phyloP scores from a whole-genome alignment of 1,284 basidiomycete species.

The Lignosus rhinocerotis region DNA sequence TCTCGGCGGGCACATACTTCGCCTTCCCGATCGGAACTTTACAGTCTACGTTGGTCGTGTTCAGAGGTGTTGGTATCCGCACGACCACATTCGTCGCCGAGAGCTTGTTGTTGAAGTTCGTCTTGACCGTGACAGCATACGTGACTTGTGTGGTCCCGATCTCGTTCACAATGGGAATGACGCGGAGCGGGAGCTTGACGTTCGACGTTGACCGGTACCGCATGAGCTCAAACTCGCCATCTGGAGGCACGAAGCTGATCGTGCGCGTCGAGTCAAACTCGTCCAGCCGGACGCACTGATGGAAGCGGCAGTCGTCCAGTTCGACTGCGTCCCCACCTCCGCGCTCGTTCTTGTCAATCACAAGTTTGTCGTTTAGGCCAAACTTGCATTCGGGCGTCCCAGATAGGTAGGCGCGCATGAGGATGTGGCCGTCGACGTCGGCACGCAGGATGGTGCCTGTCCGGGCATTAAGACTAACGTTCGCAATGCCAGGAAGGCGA shows the following conservation, averaged over 20 bases:
- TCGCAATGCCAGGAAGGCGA: background rate
- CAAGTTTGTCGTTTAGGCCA: constrained; percentile 96
- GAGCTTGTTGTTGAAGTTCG: constrained; percentile 90
- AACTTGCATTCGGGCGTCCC: constrained; percentile 99
- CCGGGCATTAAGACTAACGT: background rate
- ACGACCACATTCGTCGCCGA: constrained; percentile 92
- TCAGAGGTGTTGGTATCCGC: constrained; percentile 93
- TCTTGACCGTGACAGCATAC: constrained; percentile 87
- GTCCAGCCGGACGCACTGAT: constrained; percentile 94
- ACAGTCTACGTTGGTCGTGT: constrained; percentile 90
- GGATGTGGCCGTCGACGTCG: constrained; percentile 96
- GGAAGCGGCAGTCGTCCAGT: constrained; percentile 97
- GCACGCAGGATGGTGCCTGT: constrained; percentile 89
- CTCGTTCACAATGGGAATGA: constrained; percentile 93
- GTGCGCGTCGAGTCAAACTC: constrained; percentile 93
- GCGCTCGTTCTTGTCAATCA: constrained; percentile 83
- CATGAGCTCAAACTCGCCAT: constrained; percentile 99
- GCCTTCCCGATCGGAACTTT: constrained; percentile 93
- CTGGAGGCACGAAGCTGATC: constrained; percentile 97
- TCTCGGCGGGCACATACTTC: constrained; percentile 95
- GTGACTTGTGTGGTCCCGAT: constrained; percentile 90
- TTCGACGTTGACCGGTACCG: constrained; percentile 96
- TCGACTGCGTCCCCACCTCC: constrained; percentile 78
- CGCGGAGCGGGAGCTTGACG: constrained; percentile 89
- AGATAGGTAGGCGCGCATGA: constrained; percentile 96